A percentile compares a stretch with the other conserved stretches of the same genome.
Evolutionary conservation across 345 rosid species (phyloP).

Genomic region (Eucalyptus fibrosa): DNA sequence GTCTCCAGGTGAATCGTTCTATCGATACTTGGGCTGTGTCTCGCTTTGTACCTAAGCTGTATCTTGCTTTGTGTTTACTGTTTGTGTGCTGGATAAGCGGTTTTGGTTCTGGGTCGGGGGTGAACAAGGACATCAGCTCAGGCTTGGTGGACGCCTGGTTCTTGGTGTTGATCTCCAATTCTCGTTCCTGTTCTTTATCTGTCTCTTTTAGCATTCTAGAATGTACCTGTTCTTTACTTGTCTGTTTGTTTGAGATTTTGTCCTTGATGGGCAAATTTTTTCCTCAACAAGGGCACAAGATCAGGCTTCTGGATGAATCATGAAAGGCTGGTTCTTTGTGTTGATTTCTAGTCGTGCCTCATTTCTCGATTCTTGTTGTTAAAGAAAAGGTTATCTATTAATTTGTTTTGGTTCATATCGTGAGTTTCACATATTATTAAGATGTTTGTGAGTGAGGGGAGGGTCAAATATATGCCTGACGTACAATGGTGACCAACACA

Average conservation of each 20-base stretch:
- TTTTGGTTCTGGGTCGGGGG: neutral
- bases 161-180: neutral
- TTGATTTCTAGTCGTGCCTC: neutral
- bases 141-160: neutral
- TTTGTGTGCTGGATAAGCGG: neutral
- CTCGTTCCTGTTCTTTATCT: neutral
- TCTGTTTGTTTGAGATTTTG: neutral
- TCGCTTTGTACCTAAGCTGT: neutral
- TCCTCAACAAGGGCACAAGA: neutral
- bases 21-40: neutral
- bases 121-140: neutral
- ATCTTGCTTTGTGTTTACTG: neutral
- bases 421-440: neutral
- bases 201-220: neutral
- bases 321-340: neutral
- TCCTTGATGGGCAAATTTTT: neutral
- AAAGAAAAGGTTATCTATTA: neutral
- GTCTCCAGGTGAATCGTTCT: constrained; percentile 15
- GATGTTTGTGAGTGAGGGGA: neutral
- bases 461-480: neutral
- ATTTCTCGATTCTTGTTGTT: neutral
- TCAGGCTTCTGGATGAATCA: neutral
- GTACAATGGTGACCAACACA: neutral
- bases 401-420: neutral
- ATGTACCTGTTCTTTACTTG: neutral